Evolutionary conservation across 164 flowering plant species (phyloP).

Genomic region (Aristolochia californica): DNA sequence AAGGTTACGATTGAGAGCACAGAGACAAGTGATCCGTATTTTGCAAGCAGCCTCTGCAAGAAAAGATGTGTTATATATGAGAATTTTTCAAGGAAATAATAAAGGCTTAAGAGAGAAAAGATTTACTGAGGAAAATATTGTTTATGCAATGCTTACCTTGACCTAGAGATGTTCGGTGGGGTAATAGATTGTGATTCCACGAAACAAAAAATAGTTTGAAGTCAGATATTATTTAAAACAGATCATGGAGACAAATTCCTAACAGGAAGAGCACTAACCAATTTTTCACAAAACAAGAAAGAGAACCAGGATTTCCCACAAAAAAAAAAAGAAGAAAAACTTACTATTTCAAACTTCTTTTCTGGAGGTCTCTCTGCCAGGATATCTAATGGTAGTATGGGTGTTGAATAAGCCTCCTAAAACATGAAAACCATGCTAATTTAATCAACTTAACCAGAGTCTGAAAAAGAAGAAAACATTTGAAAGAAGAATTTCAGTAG

Average conservation of each 20-base stretch:
- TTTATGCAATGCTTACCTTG: constrained; percentile 42
- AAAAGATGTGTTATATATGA: neutral
- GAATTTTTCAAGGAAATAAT: neutral
- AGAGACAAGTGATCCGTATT: constrained; percentile 69
- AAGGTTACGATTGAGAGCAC: constrained; percentile 53
- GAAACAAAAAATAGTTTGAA: neutral
- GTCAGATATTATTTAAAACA: no score
- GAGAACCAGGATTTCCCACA: no score
- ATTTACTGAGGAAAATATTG: neutral
- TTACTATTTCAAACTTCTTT: constrained; percentile 74
- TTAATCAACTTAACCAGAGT: neutral
- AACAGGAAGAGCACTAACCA: no score
- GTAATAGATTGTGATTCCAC: constrained; percentile 4
- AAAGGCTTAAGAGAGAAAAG: neutral
- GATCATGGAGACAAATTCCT: no score
- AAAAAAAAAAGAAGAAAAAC: constrained; percentile 6
- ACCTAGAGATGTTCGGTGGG: constrained; percentile 37
- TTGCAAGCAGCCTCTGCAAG: constrained; percentile 75
- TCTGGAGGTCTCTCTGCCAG: constrained; percentile 80
- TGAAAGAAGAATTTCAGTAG: neutral
- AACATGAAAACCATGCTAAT: constrained; percentile 2
- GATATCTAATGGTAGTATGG: constrained; percentile 65
- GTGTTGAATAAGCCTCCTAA: constrained; percentile 76
- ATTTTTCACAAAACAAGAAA: no score
- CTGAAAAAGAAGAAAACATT: neutral